Evolutionary conservation across 176 grass and related monocot genomes (phyloP), one percentile per base, ranked within the genome.

Genomic region (Ampelocalamus luodianensis): DNA sequence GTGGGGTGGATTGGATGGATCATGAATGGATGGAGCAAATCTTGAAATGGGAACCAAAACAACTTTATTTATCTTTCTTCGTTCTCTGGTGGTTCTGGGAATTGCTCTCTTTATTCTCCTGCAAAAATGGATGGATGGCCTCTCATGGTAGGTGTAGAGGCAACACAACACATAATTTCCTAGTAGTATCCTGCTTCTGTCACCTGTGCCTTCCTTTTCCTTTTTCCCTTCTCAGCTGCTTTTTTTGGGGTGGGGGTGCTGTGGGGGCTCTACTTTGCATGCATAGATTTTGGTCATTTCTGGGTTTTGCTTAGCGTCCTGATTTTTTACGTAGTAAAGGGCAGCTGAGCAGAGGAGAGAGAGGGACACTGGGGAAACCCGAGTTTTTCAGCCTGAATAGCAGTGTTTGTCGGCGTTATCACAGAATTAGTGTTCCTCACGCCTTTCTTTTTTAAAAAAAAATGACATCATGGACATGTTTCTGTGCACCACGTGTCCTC

Each of bases 71-170:
- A 22, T 15, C 8, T 8, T 54, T 2, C 32, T 11, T 5, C 16
- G 58, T 55, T 38, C 4, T 56, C 48, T 49, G 58, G 71, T 83
- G 46, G 76, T 83, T 17, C 75, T 76, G 61, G 32, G 73, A 80
- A 87, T 77, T 76, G n/a, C 40, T 61, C 62, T 58, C 78, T 91
- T 90, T 84, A 76, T 88, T 63, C 22, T 38, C 24, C 23, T 82
- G 72, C 78, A 67, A 87, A 48, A 65, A 76, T 73, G 84, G 61
- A 87, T 66, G 83, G 77, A 66, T 68, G 65, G 81, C 69, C 22
- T 59, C 22, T 59, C 55, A 59, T 59, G 56, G 56, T 59, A 34
- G 32, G 32, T 3, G 32, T 14, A 26, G 59, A n/a, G n/a, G n/a
- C 56, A 11, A 12, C n/a, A 13, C 10, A 13, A 12, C 58, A 12